Percentiles rank a stretch among this genome's conserved stretches.
Conservation (phyloP, 2,329 filamentous ascomycete species). For the Colletotrichum sp. region DNA sequence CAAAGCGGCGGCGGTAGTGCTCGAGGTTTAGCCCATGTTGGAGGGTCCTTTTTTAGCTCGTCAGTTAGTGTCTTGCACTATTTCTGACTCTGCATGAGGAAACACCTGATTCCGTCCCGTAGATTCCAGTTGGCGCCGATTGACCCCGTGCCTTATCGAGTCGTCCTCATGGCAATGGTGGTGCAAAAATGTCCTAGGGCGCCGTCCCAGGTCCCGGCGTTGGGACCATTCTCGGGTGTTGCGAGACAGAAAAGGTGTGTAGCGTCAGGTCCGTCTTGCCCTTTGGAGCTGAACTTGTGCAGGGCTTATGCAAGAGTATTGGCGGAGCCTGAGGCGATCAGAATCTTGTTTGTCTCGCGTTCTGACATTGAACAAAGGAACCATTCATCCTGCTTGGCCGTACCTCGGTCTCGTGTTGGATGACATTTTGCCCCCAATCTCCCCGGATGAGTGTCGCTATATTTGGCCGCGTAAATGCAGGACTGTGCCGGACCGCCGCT, state of each 20-base stretch:
- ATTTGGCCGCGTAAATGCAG: background rate
- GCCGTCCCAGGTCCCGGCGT: background rate
- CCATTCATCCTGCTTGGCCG: background rate
- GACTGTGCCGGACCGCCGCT: background rate
- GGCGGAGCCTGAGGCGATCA: background rate
- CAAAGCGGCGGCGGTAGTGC: background rate
- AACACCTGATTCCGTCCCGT: background rate
- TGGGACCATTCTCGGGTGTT: background rate
- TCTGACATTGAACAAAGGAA: background rate
- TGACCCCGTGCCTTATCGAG: background rate
- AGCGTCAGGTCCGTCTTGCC: background rate
- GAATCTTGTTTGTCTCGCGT: slow-evolving; percentile 7
- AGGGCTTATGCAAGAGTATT: background rate
- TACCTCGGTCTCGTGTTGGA: background rate
- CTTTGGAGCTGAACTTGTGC: background rate
- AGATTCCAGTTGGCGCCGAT: background rate
- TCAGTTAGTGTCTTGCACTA: background rate
- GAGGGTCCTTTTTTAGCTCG: background rate
- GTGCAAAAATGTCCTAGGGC: background rate
- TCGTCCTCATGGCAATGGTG: background rate
- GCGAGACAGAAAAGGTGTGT: background rate
- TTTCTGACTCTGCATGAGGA: background rate
- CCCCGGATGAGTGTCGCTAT: background rate
- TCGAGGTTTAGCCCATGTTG: background rate
- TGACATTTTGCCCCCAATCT: background rate